Evolutionary conservation across 345 rosid genomes (phyloP), one percentile per base, ranked within the genome.

Genomic region (Arabis hirsuta): DNA sequence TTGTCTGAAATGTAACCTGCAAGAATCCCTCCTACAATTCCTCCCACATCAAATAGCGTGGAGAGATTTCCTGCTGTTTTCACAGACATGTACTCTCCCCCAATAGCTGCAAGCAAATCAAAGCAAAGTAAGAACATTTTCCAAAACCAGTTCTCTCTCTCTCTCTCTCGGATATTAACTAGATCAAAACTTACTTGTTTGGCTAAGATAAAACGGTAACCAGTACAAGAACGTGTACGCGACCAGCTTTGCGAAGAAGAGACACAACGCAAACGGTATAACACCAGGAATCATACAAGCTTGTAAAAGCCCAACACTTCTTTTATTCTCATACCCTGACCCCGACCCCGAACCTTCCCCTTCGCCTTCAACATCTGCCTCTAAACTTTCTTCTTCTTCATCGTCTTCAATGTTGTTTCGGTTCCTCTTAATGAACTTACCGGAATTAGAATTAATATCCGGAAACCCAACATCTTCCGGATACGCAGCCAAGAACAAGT

Each of bases 211-310:
- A 82, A 89, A 91, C 2, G 98, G 97, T 57, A 94, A 80, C 98
- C 97, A 89, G 55, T 86, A 94, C 70, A 91, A 84, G 79, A 94
- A 94, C 1, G 98, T 89, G 63, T 89, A 94, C 2, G 98, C 97
- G 65, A 94, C 96, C 12, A 94, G 83, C 84, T 91, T 94, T 11
- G 98, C 76, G 80, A 94, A 94, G 84, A 94, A 89, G 62, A 91
- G 87, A 82, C 96, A 94, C 74, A 91, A 38, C 0, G 98, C 92
- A 73, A 85, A 94, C 0, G 96, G 91, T 60, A 94, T 88, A 44
- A 94, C 98, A 54, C 98, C 97, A 1, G 98, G 98, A 56, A 94
- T 94, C 78, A 62, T 69, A 83, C 95, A 89, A 74, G 96, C 98
- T 84, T 89, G 87, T 54, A 80, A 46, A 69, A 94, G 88, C 14